Base-by-base conservation (phyloP, 208 protist genomes). In the Willaertia magna region DNA sequence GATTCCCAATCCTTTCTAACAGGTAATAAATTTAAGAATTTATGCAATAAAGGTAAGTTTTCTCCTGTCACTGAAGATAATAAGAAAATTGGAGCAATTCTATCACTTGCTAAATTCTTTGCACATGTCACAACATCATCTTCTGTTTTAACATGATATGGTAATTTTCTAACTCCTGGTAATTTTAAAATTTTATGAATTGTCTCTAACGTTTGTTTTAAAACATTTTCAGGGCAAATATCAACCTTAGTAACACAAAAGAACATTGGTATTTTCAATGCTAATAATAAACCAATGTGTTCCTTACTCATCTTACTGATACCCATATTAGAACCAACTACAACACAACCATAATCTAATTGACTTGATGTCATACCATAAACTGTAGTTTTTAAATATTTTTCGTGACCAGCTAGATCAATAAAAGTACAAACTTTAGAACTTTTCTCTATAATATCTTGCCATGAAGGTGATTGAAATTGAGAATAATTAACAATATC, bases 321-420 rank as follows among this genome's bases (percentile, higher is more conserved):
- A 42, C 78, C 78, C 74, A 81, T 85, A 88, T 97, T 97, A 7
- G 93, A 93, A 85, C 93, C 95, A 67, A 97, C 90, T 14, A 96
- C 93, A 81, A 97, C 89, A 87, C 96, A 97, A n/a, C 92, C 92
- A 90, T 97, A 98, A 89, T 98, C 96, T 0, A 96, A 96, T 78
- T 92, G 89, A 86, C 93, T 94, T 49, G 96, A 94, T n/a, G 97
- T 99, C 93, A 99, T 96, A 20, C 97, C 97, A 48, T 94, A 93
- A 43, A 99, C 93, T 1, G 97, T 99, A 4, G 97, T 99, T 88
- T 98, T 98, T 34, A 99, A 92, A 88, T 99, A 99, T 52, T 93
- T 92, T 87, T 98, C 96, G 86, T 99, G 97, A 3, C 97, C 97
- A 1, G 97, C 97, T 4, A 99, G 90, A 89, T 99, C 97, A 79